A percentile compares a stretch with the other conserved stretches of the same genome.
phyloP scores from a whole-genome alignment of 805 yeast species.

The Debaryomyces castellii region DNA sequence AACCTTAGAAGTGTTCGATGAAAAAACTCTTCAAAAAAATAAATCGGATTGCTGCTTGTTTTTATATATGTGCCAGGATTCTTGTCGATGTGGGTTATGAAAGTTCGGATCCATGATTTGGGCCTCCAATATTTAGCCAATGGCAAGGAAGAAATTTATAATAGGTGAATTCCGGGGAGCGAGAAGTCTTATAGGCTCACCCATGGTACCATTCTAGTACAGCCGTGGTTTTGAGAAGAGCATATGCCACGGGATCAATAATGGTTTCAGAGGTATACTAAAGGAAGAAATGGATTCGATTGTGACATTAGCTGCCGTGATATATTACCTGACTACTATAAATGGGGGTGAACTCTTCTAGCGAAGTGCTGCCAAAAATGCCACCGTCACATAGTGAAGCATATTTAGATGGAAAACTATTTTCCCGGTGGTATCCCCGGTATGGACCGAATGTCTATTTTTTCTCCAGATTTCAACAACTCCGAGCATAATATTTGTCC shows the following conservation, averaged over 20 bases:
- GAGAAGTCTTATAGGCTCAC: not conserved
- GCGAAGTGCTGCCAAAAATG: not conserved
- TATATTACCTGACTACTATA: too few relatives aligned
- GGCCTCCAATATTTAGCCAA: constrained; percentile 5
- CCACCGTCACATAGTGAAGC: not conserved
- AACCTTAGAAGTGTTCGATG: not conserved
- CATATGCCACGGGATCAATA: not conserved
- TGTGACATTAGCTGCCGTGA: not conserved
- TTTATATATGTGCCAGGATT: constrained; percentile 1
- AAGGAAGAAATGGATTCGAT: not conserved
- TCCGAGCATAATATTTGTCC: not conserved
- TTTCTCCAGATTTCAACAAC: constrained; percentile 8
- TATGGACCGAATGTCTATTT: not conserved
- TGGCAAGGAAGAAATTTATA: constrained; percentile 4
- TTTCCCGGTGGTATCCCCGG: constrained; percentile 2
- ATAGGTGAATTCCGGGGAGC: constrained; percentile 2
- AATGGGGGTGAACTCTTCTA: not conserved
- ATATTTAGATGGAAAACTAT: not conserved
- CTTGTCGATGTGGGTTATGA: constrained; percentile 4
- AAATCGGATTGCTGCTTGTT: not conserved
- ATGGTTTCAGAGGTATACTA: too few relatives aligned
- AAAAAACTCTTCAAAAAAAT: not conserved
- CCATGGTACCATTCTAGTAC: not conserved
- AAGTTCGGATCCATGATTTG: constrained; percentile 4
- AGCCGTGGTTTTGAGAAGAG: not conserved